phyloP scores from a whole-genome alignment of 306 rosid species.

The Oxytropis ochrocephala region DNA sequence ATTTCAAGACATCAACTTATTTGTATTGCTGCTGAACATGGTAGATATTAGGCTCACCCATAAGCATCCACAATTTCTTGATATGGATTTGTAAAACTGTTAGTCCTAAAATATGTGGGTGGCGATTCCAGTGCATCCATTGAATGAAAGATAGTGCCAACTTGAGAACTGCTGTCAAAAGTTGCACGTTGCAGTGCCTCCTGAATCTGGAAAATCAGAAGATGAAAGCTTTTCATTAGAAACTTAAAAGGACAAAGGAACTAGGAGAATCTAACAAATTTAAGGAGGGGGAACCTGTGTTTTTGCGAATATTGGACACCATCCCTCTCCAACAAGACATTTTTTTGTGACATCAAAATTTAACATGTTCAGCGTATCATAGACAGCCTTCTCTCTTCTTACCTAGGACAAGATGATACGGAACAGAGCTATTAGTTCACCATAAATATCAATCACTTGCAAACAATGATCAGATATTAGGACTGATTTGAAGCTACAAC shows the following conservation, averaged over 20 bases:
- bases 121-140: slow-evolving; percentile 92
- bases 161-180: slow-evolving; percentile 95
- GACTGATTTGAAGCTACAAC: slow-evolving; percentile 1
- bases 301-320: slow-evolving; percentile 93
- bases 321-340: slow-evolving; percentile 98
- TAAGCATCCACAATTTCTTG: slow-evolving; percentile 99
- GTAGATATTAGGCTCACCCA: slow-evolving; percentile 64
- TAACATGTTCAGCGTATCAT: slow-evolving; percentile 89
- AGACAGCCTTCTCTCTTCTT: slow-evolving; percentile 95
- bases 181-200: slow-evolving; percentile 96
- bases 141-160: slow-evolving; percentile 79
- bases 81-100: slow-evolving; percentile 73
- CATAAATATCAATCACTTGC: slow-evolving; percentile 11
- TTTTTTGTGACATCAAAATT: slow-evolving; percentile 97
- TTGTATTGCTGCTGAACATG: not conserved
- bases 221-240: slow-evolving; percentile 8
- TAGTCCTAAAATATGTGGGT: slow-evolving; percentile 92
- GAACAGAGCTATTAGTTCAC: slow-evolving; percentile 30
- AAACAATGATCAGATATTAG: not conserved
- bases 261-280: not conserved
- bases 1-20: slow-evolving; percentile 15
- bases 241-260: not conserved
- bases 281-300: slow-evolving; percentile 47
- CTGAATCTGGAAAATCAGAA: slow-evolving; percentile 63
- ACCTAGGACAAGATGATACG: slow-evolving; percentile 57